Evolutionary conservation across 352 stramenopile genomes (phyloP).

Genomic region (Phytophthora rubi): DNA sequence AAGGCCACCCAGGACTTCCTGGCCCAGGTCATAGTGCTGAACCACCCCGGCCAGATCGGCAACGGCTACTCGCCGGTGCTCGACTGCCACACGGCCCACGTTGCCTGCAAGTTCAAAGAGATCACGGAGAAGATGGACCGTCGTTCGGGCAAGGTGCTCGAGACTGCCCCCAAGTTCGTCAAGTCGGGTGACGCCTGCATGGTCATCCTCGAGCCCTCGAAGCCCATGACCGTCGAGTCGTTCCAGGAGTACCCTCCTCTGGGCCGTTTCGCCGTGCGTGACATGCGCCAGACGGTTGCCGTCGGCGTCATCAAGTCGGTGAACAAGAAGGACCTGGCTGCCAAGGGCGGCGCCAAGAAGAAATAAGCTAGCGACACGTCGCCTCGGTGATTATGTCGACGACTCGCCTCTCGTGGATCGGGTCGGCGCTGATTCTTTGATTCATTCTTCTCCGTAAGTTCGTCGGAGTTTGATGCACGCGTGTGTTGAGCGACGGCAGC

Average conservation of each 20-base stretch:
- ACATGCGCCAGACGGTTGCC: conserved; percentile 97
- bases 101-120: conserved; percentile 94
- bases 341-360: conserved; percentile 51
- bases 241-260: conserved; percentile 97
- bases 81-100: conserved; percentile 98
- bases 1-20: conserved; percentile 88
- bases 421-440: conserved; percentile 19
- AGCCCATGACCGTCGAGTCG: conserved; percentile 95
- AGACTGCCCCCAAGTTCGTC: conserved; percentile 94
- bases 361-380: conserved; percentile 42
- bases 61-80: conserved; percentile 96
- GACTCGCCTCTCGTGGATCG: conserved; percentile 10
- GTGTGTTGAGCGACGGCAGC: conserved; percentile 29
- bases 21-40: conserved; percentile 97
- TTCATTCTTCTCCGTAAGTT: conserved; percentile 36
- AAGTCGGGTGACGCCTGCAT: conserved; percentile 97
- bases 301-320: conserved; percentile 98
- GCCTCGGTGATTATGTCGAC: conserved; percentile 36
- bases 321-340: conserved; percentile 74
- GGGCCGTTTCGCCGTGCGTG: conserved; percentile 95
- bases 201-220: conserved; percentile 94
- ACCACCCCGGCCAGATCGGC: conserved; percentile 93
- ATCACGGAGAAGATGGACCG: conserved; percentile 98
- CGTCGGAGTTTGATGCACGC: conserved; percentile 32
- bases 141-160: conserved; percentile 95